Evolutionary conservation across 2,329 filamentous ascomycete genomes (phyloP), one percentile per base, ranked within the genome.

Genomic region (Penicillium sp.): DNA sequence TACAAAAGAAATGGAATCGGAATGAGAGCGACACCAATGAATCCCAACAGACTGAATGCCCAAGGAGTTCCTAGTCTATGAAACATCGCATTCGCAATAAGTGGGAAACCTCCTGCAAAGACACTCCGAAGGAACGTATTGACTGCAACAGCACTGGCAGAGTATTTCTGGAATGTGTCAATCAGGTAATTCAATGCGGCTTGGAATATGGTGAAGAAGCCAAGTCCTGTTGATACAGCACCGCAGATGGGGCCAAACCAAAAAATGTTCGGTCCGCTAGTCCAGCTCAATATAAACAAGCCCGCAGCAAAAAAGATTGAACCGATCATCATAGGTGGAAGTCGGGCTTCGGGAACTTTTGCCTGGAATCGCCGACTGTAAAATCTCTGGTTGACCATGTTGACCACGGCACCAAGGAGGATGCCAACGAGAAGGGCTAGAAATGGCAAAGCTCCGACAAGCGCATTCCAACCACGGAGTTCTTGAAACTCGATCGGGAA

Each of bases 361-460:
- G 84, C 86, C 2, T 77, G 78, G 18, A 90, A 79, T 74, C 89
- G 90, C 64, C 82, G 81, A 65, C 84, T 82, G 72, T 93, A 93
- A 70, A 79, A 62, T 78, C 23, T 85, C 69, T 91, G 88, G 60
- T 83, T 83, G 12, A 84, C 67, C 49, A 89, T 77, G 58, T 93
- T 86, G 41, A 81, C 79, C 4, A 79, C 61, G 49, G 89, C 89
- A 0, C 88, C 88, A 47, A 90, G 72, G 7, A 93, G 59, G 69
- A 90, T 84, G 40, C 90, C 90, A 11, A 81, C 63, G 51, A 94
- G 84, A 84, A 96, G 89, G 51, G 91, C 92, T 64, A 96, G 89
- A 73, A 91, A 96, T 4, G 90, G 85, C 4, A 96, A 81, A 1
- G 91, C 91, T 2, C 86, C 83, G n/a, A 89, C 74, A 49, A 92